These are phyloP conservation scores for Aphanoascus verrucosus DNA, from an alignment of 2,329 filamentous ascomycete genomes.

Conservation along the genomic window DNA sequence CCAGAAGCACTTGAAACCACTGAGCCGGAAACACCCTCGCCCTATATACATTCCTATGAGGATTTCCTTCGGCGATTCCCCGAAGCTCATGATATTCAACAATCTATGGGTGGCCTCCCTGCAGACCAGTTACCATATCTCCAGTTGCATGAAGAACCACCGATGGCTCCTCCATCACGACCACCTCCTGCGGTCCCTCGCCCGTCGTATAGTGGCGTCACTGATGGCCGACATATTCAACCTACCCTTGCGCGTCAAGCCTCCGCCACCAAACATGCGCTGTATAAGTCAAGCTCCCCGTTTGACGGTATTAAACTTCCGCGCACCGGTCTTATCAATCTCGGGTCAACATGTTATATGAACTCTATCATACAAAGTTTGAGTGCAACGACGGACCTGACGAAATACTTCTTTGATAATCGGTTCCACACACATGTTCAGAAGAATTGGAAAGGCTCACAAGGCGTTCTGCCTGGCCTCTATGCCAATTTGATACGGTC, in stretches of 20 bases:
- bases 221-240: slow-evolving; percentile 46
- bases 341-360: slow-evolving; percentile 78
- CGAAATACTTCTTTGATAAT: slow-evolving; percentile 54
- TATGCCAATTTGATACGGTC: slow-evolving; percentile 52
- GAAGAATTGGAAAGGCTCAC: slow-evolving; percentile 55
- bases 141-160: slow-evolving; percentile 24
- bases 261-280: slow-evolving; percentile 35
- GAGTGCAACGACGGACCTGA: slow-evolving; percentile 56
- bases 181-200: slow-evolving; percentile 58
- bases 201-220: slow-evolving; percentile 71
- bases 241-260: slow-evolving; percentile 36
- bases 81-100: slow-evolving; percentile 50
- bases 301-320: slow-evolving; percentile 43
- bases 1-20: slow-evolving; percentile 37
- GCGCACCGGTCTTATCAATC: slow-evolving; percentile 68
- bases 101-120: slow-evolving; percentile 43
- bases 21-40: slow-evolving; percentile 38
- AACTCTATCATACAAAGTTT: slow-evolving; percentile 82
- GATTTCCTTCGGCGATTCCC: slow-evolving; percentile 79
- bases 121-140: slow-evolving; percentile 24
- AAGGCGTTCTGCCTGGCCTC: slow-evolving; percentile 51
- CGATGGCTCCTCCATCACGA: slow-evolving; percentile 51
- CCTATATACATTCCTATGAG: slow-evolving; percentile 60
- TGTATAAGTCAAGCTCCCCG: slow-evolving; percentile 34
- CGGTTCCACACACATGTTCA: slow-evolving; percentile 51